These are phyloP conservation scores for Coffea humblotiana DNA, from an alignment of 305 asterid genomes.

Conservation along the genomic window DNA sequence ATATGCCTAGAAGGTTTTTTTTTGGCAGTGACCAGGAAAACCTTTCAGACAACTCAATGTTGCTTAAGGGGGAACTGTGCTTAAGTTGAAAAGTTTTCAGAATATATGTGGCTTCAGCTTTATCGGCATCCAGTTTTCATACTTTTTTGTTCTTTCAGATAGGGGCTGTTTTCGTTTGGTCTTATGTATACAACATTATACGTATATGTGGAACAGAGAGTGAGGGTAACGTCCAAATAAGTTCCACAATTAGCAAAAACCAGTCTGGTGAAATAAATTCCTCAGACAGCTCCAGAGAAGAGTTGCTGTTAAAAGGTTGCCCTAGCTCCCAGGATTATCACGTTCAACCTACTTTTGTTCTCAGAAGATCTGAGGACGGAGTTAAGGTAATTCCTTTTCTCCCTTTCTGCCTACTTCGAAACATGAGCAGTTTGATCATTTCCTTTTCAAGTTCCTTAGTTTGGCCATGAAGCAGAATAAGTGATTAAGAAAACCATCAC, in stretches of 20 bases:
- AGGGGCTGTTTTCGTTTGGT: constrained; percentile 36
- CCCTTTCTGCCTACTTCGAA: not conserved
- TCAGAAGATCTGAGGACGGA: constrained; percentile 5
- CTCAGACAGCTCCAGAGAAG: constrained; percentile 18
- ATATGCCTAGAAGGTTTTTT: not conserved
- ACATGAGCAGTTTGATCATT: not conserved
- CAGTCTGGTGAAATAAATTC: not conserved
- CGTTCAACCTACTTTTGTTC: not conserved
- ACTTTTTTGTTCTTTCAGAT: constrained; percentile 10
- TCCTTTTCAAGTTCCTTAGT: not conserved
- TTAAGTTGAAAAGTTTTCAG: not conserved
- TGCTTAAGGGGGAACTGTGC: not conserved
- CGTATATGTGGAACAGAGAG: constrained; percentile 12
- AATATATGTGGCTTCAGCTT: not conserved
- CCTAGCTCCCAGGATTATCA: too few species aligned
- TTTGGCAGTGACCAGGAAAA: not conserved
- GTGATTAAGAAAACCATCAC: not conserved
- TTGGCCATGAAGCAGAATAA: not conserved
- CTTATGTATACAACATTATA: constrained; percentile 35
- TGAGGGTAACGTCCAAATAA: not conserved
- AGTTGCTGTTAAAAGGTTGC: constrained; percentile 14
- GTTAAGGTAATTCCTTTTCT: constrained; percentile 8
- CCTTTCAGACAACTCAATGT: not conserved
- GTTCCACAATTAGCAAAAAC: not conserved
- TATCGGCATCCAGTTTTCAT: not conserved